Base-by-base conservation (phyloP, 768 basidiomycete species). In the Leccinum pellstonianum region DNA sequence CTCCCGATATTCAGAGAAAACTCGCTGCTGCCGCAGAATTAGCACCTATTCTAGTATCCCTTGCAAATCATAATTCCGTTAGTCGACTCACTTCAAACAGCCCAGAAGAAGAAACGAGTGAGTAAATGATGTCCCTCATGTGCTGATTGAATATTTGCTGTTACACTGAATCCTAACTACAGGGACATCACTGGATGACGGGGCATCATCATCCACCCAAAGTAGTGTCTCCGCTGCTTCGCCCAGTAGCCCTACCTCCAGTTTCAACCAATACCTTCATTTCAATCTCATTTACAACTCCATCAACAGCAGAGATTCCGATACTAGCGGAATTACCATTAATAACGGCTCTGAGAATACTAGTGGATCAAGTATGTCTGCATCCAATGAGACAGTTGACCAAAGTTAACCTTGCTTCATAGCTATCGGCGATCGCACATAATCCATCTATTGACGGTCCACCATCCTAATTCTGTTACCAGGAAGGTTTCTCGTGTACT, bases 231-330 rank as follows among this genome's bases (percentile, higher is more conserved):
- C 46, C 8, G n/a, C 47, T 48, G 21, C 25, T 33, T 54, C 47
- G 8, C 60, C 60, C 8, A 35, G 31, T 31, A 62, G 62, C 12
- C 31, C 53, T 19, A 21, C 46, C n/a, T 21, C 21, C 21, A 21
- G 21, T 21, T 21, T 21, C 21, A 21, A 21, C 21, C 21, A 21
- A 21, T 21, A 21, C 21, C 21, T 21, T 21, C 21, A 21, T 21
- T 21, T 21, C 21, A 21, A 21, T 21, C 21, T 21, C 21, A 21
- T 21, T 21, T 21, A 21, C 21, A 21, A 21, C 21, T 21, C 21
- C 21, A 21, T 21, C 21, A 21, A 21, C 21, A 21, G 21, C 21
- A 21, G 21, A 21, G 21, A 21, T 21, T 21, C 21, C 21, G 21
- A 21, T 21, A 21, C 21, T 21, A 21, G 21, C 21, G 21, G 21